Conservation (phyloP, 345 rosid genomes). For the Lepidium sativum region DNA sequence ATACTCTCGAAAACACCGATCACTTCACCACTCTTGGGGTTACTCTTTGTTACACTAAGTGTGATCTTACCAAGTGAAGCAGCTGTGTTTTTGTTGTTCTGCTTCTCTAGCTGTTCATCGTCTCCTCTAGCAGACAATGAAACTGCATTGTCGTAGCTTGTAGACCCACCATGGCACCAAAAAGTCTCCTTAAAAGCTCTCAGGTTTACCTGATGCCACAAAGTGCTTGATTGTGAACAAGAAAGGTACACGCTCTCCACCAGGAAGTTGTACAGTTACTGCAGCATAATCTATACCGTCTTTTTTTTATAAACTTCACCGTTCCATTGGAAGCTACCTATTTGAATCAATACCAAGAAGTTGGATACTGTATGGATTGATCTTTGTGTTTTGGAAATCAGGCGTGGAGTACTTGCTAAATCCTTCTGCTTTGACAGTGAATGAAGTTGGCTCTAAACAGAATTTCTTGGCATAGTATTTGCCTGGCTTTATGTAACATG, state of each 20-base stretch:
- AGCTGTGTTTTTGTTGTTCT: slow-evolving; percentile 51
- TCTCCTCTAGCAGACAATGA: slow-evolving; percentile 87
- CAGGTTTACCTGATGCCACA: slow-evolving; percentile 77
- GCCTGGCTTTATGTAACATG: slow-evolving; percentile 67
- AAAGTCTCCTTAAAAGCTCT: slow-evolving; percentile 59
- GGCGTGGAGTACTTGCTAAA: slow-evolving; percentile 60
- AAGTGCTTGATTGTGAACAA: slow-evolving; percentile 78
- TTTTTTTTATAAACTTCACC: slow-evolving; percentile 63
- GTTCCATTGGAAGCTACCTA: slow-evolving; percentile 40
- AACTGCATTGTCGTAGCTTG: slow-evolving; percentile 69
- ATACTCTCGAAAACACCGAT: slow-evolving; percentile 78
- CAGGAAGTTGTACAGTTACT: slow-evolving; percentile 78
- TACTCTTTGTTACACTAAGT: slow-evolving; percentile 52
- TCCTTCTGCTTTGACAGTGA: slow-evolving; percentile 75
- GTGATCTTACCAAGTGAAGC: slow-evolving; percentile 66
- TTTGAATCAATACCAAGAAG: neutral
- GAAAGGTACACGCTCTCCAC: slow-evolving; percentile 88
- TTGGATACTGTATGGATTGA: neutral
- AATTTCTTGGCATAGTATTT: slow-evolving; percentile 72
- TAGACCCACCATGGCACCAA: slow-evolving; percentile 77
- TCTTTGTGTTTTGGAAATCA: slow-evolving; percentile 69
- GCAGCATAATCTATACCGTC: slow-evolving; percentile 89
- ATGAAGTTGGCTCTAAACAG: slow-evolving; percentile 83
- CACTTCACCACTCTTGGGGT: slow-evolving; percentile 66
- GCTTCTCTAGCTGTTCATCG: slow-evolving; percentile 62